Conservation (phyloP, 116 monocot genomes). For the Zostera marina region DNA sequence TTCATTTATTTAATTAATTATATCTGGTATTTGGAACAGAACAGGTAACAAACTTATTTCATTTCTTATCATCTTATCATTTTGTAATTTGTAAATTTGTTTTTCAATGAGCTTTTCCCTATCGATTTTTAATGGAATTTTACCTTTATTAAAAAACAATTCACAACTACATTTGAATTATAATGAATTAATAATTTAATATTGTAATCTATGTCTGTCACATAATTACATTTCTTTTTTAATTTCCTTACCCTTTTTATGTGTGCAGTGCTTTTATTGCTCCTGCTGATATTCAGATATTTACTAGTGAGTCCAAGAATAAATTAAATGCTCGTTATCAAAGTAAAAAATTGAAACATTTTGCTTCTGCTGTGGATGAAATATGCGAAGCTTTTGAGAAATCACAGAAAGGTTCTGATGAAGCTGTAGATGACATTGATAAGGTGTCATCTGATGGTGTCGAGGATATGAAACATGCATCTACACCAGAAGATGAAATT, state of each 20-base stretch:
- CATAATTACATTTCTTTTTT: too few species aligned
- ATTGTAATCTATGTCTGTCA: too few species aligned
- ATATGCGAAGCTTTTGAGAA: slow-evolving; percentile 71
- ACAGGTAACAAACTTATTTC: too few species aligned
- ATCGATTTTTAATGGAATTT: too few species aligned
- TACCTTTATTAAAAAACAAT: too few species aligned
- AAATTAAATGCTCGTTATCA: slow-evolving; percentile 52
- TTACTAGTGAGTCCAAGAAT: slow-evolving; percentile 60
- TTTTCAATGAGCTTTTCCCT: too few species aligned
- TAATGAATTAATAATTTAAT: too few species aligned
- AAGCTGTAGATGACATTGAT: slow-evolving; percentile 9
- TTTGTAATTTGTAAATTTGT: too few species aligned
- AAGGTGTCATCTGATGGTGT: slow-evolving; percentile 4
- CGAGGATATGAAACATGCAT: slow-evolving; percentile 9
- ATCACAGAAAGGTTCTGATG: slow-evolving; percentile 15
- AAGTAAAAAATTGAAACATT: slow-evolving; percentile 51
- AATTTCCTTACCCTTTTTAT: not conserved
- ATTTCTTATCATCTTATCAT: too few species aligned
- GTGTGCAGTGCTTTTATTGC: slow-evolving; percentile 83
- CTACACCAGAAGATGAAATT: slow-evolving; percentile 11
- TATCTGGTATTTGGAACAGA: too few species aligned
- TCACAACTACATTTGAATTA: too few species aligned
- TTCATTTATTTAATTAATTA: too few species aligned
- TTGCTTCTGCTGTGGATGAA: slow-evolving; percentile 72
- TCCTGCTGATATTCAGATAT: slow-evolving; percentile 72